Evolutionary conservation across 2,329 filamentous ascomycete species (phyloP).

Genomic region (Colletotrichum liaoningense): DNA sequence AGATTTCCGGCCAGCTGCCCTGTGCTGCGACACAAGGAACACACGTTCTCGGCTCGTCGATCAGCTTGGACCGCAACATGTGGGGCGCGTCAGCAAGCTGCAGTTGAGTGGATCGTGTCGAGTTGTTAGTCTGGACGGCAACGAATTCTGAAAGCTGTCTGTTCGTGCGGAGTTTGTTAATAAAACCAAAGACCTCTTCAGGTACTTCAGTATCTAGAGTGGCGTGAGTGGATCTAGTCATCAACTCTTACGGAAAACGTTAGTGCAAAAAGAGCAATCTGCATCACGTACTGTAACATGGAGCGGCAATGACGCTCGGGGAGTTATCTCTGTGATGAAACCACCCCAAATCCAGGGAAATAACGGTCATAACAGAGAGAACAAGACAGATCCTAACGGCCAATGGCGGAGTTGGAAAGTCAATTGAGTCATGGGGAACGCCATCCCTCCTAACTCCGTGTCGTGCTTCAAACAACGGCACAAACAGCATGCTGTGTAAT

Average conservation of each 20-base stretch:
- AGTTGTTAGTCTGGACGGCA: slow-evolving; percentile 9
- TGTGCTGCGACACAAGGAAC: not conserved
- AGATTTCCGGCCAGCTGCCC: not conserved
- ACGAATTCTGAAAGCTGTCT: not conserved
- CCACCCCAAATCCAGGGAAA: not conserved
- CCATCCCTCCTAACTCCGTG: not conserved
- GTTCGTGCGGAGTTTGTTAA: not conserved
- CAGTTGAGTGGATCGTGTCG: slow-evolving; percentile 4
- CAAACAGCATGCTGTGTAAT: not conserved
- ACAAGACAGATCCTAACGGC: not conserved
- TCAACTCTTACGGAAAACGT: too few species aligned
- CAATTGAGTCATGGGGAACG: slow-evolving; percentile 20
- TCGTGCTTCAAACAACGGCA: slow-evolving; percentile 17
- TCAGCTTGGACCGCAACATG: not conserved
- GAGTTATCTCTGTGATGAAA: too few species aligned
- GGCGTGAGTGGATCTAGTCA: too few species aligned
- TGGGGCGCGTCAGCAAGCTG: slow-evolving; percentile 26
- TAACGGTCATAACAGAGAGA: not conserved
- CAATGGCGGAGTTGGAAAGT: not conserved
- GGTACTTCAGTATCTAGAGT: too few species aligned
- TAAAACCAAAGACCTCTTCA: too few species aligned
- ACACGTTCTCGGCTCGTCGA: not conserved
- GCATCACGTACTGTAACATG: too few species aligned
- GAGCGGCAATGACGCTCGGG: too few species aligned
- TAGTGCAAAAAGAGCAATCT: too few species aligned